Percentiles rank a stretch among this genome's conserved stretches.
phyloP scores from a whole-genome alignment of 1,284 basidiomycete genomes.

The Tylopilus sp. region DNA sequence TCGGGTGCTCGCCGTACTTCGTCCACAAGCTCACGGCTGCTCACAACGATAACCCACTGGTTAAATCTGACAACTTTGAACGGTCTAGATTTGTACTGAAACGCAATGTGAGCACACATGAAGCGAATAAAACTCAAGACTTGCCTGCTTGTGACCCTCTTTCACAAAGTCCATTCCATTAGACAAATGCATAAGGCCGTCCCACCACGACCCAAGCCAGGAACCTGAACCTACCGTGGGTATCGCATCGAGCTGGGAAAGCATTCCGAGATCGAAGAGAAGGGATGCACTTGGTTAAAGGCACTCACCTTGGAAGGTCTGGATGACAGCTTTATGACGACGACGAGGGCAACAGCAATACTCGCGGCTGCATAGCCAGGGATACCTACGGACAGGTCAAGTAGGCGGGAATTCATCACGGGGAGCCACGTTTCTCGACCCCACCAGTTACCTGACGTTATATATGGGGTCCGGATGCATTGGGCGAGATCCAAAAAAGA shows the following conservation, averaged over 20 bases:
- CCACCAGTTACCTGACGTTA: background rate
- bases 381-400: background rate
- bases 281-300: background rate
- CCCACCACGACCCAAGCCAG: constrained; percentile 29
- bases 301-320: constrained; percentile 5
- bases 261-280: background rate
- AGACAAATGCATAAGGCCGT: constrained; percentile 16
- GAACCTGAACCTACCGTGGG: constrained; percentile 33
- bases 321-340: background rate
- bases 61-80: constrained; percentile 55
- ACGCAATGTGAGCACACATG: background rate
- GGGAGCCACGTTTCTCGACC: background rate
- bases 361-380: constrained; percentile 6
- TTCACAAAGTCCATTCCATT: constrained; percentile 20
- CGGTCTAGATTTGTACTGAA: constrained; percentile 46
- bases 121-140: background rate
- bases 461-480: background rate
- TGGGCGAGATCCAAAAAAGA: background rate
- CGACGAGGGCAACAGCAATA: background rate
- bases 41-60: constrained; percentile 56
- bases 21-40: constrained; percentile 48
- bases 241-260: constrained; percentile 28
- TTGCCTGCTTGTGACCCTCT: constrained; percentile 37
- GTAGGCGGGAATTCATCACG: background rate
- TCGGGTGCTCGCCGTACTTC: constrained; percentile 54